A percentile compares a stretch with the other conserved stretches of the same genome.
These are phyloP conservation scores for Rhodotorula sp. DNA, from an alignment of 1,284 basidiomycete species.

Conservation along the genomic window DNA sequence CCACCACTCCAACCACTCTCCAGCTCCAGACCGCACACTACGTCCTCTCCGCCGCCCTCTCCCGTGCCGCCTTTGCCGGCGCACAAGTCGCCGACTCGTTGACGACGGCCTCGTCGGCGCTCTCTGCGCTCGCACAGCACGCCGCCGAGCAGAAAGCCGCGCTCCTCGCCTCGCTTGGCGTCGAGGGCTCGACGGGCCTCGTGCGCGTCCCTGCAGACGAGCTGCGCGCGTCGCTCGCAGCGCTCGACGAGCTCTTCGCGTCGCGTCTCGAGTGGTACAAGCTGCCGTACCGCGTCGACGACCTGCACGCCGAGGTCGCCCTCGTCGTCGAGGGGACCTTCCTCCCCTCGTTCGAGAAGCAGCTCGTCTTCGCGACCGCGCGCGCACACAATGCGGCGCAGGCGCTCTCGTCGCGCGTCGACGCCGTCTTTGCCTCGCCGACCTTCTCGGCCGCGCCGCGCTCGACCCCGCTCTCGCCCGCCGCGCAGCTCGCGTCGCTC, in stretches of 20 bases:
- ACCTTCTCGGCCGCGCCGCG: constrained; percentile 1
- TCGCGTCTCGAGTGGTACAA: constrained; percentile 35
- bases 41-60: constrained; percentile 21
- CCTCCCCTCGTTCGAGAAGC: constrained; percentile 19
- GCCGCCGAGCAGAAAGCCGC: constrained; percentile 1
- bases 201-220: constrained; percentile 28
- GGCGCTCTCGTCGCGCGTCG: neutral
- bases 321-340: constrained; percentile 21
- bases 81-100: constrained; percentile 26
- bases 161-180: constrained; percentile 18
- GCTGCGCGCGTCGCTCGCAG: neutral
- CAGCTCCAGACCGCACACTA: constrained; percentile 22
- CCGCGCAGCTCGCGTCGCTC: constrained; percentile 13
- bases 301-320: constrained; percentile 35
- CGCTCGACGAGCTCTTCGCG: constrained; percentile 19
- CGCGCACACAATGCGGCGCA: neutral
- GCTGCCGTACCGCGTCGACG: constrained; percentile 33
- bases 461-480: constrained; percentile 4
- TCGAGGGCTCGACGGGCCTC: constrained; percentile 12
- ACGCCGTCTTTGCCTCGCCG: constrained; percentile 11
- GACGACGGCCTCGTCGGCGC: constrained; percentile 3
- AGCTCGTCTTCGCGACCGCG: constrained; percentile 19
- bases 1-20: neutral
- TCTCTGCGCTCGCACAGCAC: constrained; percentile 24
- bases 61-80: constrained; percentile 24